Conservation (phyloP, 331 rosid genomes). For the Stylosanthes scabra region DNA sequence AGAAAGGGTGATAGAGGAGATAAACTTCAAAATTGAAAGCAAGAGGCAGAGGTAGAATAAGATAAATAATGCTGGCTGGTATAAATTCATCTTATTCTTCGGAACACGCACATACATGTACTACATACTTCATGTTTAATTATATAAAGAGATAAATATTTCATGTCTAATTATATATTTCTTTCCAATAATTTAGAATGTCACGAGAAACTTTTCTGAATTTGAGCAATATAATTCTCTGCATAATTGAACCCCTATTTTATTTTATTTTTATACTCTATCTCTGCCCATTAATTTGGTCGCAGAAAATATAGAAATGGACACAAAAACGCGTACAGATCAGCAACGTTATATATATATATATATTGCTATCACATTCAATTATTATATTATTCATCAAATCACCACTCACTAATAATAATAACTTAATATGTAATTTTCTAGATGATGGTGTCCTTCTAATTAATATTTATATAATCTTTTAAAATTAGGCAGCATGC, state of each 20-base stretch:
- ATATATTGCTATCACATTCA: conserved; percentile 12
- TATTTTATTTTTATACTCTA: not conserved
- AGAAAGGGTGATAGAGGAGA: not conserved
- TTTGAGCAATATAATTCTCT: conserved; percentile 32
- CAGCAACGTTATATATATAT: conserved; percentile 6
- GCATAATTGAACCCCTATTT: conserved; percentile 44
- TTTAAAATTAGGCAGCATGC: not conserved
- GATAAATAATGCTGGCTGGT: conserved; percentile 14
- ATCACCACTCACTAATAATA: conserved; percentile 7
- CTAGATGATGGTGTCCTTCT: not conserved
- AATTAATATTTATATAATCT: not conserved
- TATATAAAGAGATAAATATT: conserved; percentile 31
- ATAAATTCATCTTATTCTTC: conserved; percentile 6
- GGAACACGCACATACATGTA: not conserved
- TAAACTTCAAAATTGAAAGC: not conserved
- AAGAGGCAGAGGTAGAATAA: not conserved
- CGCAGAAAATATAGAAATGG: conserved; percentile 39
- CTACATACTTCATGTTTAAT: too few species aligned
- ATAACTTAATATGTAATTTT: conserved; percentile 16
- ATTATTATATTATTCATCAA: conserved; percentile 8
- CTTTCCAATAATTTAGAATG: conserved; percentile 46
- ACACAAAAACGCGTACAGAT: conserved; percentile 42
- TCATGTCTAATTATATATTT: not conserved
- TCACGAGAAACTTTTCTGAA: conserved; percentile 56
- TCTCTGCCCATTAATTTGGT: conserved; percentile 23